Conservation (phyloP, 768 basidiomycete species). For the Rhodotorula kratochvilovae region DNA sequence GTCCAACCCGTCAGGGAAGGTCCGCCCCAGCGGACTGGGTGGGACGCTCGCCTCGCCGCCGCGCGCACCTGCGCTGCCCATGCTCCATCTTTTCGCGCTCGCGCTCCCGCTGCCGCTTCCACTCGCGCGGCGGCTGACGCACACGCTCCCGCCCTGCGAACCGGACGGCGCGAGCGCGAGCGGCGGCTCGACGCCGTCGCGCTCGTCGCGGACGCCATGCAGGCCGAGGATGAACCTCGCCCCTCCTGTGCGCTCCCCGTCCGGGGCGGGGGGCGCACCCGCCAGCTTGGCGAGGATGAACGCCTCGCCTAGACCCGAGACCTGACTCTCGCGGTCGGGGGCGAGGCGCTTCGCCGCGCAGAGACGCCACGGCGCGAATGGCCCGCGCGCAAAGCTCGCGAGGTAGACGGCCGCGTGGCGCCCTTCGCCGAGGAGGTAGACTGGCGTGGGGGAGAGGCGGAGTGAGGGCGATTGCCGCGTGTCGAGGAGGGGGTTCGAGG, state of each 20-base stretch:
- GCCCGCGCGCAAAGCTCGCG: conserved; percentile 16
- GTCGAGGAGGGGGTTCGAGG: conserved; percentile 30
- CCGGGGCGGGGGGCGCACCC: background rate
- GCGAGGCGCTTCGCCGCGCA: conserved; percentile 50
- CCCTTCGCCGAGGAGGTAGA: conserved; percentile 40
- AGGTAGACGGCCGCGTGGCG: conserved; percentile 44
- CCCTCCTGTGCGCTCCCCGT: background rate
- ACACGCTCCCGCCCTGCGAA: background rate
- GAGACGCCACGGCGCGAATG: conserved; percentile 38
- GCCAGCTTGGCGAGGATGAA: conserved; percentile 45
- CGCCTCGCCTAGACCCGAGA: conserved; percentile 49
- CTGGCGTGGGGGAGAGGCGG: conserved; percentile 3
- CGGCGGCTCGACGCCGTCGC: conserved; percentile 21
- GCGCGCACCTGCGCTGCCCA: background rate
- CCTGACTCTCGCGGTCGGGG: conserved; percentile 48
- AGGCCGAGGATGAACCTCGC: background rate
- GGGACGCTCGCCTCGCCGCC: background rate
- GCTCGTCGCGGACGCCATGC: conserved; percentile 26
- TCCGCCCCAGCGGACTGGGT: background rate
- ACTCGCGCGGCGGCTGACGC: background rate
- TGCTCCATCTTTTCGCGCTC: background rate
- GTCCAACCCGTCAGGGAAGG: background rate
- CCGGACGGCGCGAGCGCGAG: background rate
- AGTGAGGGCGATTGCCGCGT: conserved; percentile 17
- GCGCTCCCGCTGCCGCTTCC: too few species aligned